Percentiles rank a stretch among this genome's conserved stretches.
These are phyloP conservation scores for Urostyla sp. DNA, from an alignment of 73 alveolate species.

Conservation along the genomic window DNA sequence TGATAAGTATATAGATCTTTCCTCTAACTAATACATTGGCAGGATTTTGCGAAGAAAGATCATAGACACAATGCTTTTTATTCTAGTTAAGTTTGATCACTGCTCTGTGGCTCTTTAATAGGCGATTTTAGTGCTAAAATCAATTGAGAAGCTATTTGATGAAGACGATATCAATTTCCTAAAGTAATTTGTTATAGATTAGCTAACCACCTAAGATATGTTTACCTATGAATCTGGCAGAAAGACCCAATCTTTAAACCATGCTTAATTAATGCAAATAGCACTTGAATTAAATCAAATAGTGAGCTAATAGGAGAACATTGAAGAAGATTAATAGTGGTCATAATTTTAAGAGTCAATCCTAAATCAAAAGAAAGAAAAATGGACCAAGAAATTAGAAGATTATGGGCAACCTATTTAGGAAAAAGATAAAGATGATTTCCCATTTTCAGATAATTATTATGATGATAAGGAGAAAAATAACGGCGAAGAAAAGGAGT, in stretches of 20 bases:
- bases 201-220: conserved; percentile 5
- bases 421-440: conserved; percentile 5
- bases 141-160: neutral
- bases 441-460: neutral
- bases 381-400: conserved; percentile 48
- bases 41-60: conserved; percentile 17
- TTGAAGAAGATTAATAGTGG: neutral
- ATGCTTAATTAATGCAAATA: conserved; percentile 3
- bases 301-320: neutral
- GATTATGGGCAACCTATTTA: conserved; percentile 2
- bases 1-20: conserved; percentile 8
- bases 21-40: conserved; percentile 22
- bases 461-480: conserved; percentile 7
- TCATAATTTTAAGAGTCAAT: neutral
- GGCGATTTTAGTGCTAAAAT: conserved; percentile 7
- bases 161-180: neutral
- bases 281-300: conserved; percentile 14
- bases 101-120: neutral
- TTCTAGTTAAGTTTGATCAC: neutral
- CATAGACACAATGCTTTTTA: conserved; percentile 15
- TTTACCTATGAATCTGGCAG: neutral
- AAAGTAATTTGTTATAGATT: neutral
- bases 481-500: neutral
- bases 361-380: neutral
- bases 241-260: conserved; percentile 3